Conservation (phyloP, 164 flowering plant genomes). For the Amborella trichopoda region DNA sequence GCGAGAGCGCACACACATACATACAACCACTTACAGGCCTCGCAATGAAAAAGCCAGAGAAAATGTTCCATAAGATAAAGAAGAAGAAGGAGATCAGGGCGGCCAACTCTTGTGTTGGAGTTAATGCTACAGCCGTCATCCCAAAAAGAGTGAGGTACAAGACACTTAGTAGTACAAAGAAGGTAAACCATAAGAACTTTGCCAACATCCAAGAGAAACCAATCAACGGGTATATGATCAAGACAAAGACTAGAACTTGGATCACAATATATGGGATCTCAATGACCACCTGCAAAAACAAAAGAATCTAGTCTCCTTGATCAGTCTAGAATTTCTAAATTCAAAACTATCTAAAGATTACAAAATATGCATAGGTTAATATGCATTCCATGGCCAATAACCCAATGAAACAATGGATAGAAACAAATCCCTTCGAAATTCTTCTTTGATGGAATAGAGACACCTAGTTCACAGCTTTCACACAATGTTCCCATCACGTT, state of each 20-base stretch:
- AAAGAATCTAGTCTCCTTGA: not conserved
- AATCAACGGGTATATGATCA: conserved; percentile 3
- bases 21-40: conserved; percentile 5
- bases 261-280: conserved; percentile 2
- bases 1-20: not conserved
- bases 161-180: conserved; percentile 7
- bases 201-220: not conserved
- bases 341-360: not conserved
- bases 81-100: conserved; percentile 6
- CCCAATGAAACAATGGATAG: too few relatives aligned
- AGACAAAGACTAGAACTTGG: not conserved
- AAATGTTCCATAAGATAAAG: conserved; percentile 9
- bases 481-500: not conserved
- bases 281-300: not conserved
- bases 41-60: conserved; percentile 12
- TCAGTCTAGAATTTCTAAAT: not conserved
- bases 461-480: not conserved
- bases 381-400: not conserved
- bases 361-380: not conserved
- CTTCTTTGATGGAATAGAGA: too few relatives aligned
- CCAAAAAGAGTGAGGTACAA: conserved; percentile 10
- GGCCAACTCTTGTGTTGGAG: conserved; percentile 2
- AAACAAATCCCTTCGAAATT: too few relatives aligned
- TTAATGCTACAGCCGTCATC: conserved; percentile 8
- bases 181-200: conserved; percentile 2